A percentile compares a stretch with the other conserved stretches of the same genome.
phyloP scores from a whole-genome alignment of 106 monocot genomes.

The Phalaenopsis aphrodite region DNA sequence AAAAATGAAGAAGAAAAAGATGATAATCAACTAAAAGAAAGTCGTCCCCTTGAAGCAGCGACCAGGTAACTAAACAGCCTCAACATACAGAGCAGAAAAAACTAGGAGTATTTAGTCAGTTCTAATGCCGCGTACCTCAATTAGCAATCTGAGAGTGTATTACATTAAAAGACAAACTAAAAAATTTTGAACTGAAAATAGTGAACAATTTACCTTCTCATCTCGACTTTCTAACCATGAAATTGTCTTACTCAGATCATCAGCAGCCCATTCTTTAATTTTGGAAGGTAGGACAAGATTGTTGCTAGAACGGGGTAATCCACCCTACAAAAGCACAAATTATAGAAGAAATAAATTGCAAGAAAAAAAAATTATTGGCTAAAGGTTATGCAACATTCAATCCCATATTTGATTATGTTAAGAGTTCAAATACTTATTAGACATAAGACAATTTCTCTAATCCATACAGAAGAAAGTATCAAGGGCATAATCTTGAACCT shows the following conservation, averaged over 20 bases:
- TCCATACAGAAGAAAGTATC: too few species aligned
- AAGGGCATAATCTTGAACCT: too few species aligned
- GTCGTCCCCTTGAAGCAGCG: not conserved
- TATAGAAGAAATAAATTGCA: not conserved
- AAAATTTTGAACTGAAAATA: not conserved
- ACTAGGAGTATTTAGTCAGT: not conserved
- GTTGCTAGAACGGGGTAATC: slow-evolving; percentile 12
- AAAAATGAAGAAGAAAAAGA: not conserved
- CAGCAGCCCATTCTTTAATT: slow-evolving; percentile 60
- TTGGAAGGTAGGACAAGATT: slow-evolving; percentile 47
- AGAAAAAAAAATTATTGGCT: not conserved
- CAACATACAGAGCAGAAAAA: not conserved
- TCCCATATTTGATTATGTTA: too few species aligned
- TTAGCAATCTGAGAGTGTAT: not conserved
- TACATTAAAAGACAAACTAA: not conserved
- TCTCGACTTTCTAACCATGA: slow-evolving; percentile 89
- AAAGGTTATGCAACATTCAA: not conserved
- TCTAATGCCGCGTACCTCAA: not conserved
- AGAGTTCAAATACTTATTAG: too few species aligned
- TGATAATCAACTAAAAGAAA: not conserved
- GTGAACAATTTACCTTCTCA: slow-evolving; percentile 49
- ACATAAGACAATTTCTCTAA: too few species aligned
- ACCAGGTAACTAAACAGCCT: not conserved
- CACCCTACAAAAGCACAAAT: slow-evolving; percentile 26
- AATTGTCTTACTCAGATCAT: slow-evolving; percentile 58